Conservation (phyloP, 2,329 filamentous ascomycete species). For the Alternaria brassicicola region DNA sequence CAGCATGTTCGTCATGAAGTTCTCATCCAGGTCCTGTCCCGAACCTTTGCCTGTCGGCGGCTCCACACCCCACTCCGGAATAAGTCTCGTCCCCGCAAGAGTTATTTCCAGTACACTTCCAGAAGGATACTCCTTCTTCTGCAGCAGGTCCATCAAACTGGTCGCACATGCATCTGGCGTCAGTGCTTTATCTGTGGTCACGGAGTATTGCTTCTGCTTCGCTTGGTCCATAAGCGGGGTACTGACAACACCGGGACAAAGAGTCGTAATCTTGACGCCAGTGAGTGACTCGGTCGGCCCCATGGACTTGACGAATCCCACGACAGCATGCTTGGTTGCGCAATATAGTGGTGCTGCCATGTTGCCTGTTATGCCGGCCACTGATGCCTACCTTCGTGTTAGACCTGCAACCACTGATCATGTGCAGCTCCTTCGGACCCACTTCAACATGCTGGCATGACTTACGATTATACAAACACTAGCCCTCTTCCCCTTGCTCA, state of each 20-base stretch:
- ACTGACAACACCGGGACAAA: slow-evolving; percentile 35
- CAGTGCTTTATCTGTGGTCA: slow-evolving; percentile 15
- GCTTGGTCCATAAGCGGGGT: slow-evolving; percentile 35
- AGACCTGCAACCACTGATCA: neutral
- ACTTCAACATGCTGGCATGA: neutral
- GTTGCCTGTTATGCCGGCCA: slow-evolving; percentile 32
- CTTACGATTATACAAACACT: slow-evolving; percentile 43
- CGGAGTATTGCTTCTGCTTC: slow-evolving; percentile 32
- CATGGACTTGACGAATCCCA: slow-evolving; percentile 42
- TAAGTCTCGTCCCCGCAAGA: slow-evolving; percentile 23
- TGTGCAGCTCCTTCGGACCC: neutral
- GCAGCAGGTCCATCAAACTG: slow-evolving; percentile 30
- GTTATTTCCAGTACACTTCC: slow-evolving; percentile 35
- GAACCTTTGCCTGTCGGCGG: slow-evolving; percentile 29
- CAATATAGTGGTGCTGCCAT: slow-evolving; percentile 39
- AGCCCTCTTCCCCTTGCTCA: slow-evolving; percentile 33
- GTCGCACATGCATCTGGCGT: slow-evolving; percentile 32
- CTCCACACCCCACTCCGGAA: slow-evolving; percentile 39
- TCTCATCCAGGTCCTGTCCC: slow-evolving; percentile 24
- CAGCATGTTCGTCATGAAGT: slow-evolving; percentile 25
- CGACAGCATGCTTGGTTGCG: slow-evolving; percentile 41
- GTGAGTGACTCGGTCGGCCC: slow-evolving; percentile 33
- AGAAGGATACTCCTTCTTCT: slow-evolving; percentile 37
- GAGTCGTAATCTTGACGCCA: slow-evolving; percentile 38
- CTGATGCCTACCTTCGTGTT: slow-evolving; percentile 25